phyloP scores from a whole-genome alignment of 2,329 filamentous ascomycete species.

The Elsinoe perseae region DNA sequence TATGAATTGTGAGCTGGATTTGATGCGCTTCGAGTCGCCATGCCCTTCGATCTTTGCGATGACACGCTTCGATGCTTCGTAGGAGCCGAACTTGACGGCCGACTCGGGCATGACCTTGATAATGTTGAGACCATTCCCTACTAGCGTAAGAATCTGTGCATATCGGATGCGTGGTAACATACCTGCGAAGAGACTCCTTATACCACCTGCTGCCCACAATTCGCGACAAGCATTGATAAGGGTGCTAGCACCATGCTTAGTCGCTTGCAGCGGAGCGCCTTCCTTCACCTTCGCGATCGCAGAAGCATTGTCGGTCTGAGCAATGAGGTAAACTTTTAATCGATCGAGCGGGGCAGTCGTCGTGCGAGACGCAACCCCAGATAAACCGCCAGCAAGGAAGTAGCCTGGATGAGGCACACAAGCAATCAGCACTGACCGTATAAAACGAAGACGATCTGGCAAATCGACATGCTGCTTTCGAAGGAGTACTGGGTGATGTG shows the following conservation, averaged over 20 bases:
- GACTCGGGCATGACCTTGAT: conserved; percentile 98
- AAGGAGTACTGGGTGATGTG: conserved; percentile 17
- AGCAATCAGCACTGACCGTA: conserved; percentile 42
- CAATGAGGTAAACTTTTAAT: conserved; percentile 93
- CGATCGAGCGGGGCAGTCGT: conserved; percentile 93
- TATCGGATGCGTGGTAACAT: conserved; percentile 29
- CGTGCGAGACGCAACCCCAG: conserved; percentile 89
- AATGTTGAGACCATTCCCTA: conserved; percentile 93
- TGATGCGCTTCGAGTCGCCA: conserved; percentile 69
- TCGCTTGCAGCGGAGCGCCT: conserved; percentile 57
- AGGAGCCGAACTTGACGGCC: conserved; percentile 95
- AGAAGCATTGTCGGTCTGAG: conserved; percentile 63
- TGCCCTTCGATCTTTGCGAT: conserved; percentile 85
- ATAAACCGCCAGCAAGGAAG: conserved; percentile 89
- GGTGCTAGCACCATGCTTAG: conserved; percentile 59
- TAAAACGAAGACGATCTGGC: conserved; percentile 6
- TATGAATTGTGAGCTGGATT: conserved; percentile 78
- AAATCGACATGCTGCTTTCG: conserved; percentile 16
- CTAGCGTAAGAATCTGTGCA: conserved; percentile 17
- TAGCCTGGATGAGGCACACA: conserved; percentile 84
- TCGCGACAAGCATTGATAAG: conserved; percentile 66
- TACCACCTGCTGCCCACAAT: conserved; percentile 76
- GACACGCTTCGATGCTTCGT: conserved; percentile 78
- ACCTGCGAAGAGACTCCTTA: conserved; percentile 91
- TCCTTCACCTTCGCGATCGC: conserved; percentile 60